Evolutionary conservation across 2,329 filamentous ascomycete genomes (phyloP).

Genomic region (Cadophora luteo-olivacea): DNA sequence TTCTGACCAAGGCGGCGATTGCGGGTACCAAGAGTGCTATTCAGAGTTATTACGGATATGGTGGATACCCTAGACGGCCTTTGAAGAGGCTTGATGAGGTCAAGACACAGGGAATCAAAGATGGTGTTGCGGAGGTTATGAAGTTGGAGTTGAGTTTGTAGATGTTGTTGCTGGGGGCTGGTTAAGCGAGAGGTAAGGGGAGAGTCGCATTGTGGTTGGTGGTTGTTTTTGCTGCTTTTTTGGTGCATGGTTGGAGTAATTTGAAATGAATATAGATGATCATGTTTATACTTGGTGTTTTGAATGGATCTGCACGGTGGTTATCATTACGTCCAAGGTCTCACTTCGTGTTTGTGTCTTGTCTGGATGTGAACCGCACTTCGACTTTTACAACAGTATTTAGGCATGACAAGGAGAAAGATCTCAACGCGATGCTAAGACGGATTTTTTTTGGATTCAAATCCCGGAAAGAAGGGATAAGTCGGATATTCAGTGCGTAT

Average conservation of each 20-base stretch:
- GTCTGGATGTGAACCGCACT: no score
- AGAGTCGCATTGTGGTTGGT: not conserved
- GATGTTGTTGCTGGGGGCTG: not conserved
- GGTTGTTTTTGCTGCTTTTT: not conserved
- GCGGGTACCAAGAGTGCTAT: constrained; percentile 87
- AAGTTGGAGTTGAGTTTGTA: constrained; percentile 61
- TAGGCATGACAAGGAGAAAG: no score
- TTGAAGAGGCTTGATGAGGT: constrained; percentile 70
- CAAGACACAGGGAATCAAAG: constrained; percentile 57
- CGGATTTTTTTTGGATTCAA: no score
- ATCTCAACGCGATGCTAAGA: no score
- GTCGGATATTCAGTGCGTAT: no score
- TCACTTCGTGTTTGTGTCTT: no score
- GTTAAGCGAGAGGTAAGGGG: constrained; percentile 3
- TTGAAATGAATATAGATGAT: constrained; percentile 5
- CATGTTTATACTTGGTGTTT: not conserved
- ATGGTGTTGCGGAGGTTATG: constrained; percentile 68
- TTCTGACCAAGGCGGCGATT: constrained; percentile 81
- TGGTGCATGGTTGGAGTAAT: constrained; percentile 2
- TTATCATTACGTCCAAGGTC: not conserved
- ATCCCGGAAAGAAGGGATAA: no score
- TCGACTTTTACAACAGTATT: no score
- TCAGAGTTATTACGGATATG: constrained; percentile 82
- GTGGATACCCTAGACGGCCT: constrained; percentile 75
- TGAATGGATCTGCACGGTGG: not conserved